These are phyloP conservation scores for Aristolochia contorta DNA, from an alignment of 164 flowering plant genomes.

Conservation along the genomic window DNA sequence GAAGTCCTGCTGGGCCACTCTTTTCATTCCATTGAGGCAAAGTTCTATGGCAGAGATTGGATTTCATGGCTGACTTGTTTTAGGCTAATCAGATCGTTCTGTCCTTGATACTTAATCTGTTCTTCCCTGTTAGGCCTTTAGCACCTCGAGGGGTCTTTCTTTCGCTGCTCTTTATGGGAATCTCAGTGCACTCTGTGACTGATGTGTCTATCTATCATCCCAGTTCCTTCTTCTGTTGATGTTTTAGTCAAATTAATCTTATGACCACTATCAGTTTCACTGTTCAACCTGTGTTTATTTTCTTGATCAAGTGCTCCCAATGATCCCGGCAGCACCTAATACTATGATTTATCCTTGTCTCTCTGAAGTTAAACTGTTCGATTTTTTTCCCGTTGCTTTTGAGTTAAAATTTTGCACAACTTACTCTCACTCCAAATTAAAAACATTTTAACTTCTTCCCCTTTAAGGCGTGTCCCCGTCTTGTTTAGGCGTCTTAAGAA, in stretches of 20 bases:
- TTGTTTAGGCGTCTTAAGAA: too few species aligned
- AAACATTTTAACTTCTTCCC: too few species aligned
- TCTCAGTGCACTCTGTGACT: background rate
- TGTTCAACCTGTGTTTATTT: background rate
- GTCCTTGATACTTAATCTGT: background rate
- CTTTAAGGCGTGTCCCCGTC: too few species aligned
- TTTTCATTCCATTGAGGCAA: background rate
- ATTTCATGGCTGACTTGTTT: background rate
- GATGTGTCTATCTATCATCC: background rate
- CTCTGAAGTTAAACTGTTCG: too few species aligned
- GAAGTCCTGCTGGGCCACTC: background rate
- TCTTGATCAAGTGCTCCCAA: background rate
- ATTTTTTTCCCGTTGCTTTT: too few species aligned
- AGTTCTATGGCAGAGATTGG: background rate
- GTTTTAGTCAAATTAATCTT: background rate
- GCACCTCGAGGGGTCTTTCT: slow-evolving; percentile 6
- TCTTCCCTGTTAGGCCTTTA: background rate
- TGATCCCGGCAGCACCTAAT: too few species aligned
- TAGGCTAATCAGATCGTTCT: background rate
- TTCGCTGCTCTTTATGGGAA: background rate
- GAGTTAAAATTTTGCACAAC: too few species aligned
- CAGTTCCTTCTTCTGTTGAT: background rate
- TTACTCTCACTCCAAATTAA: too few species aligned
- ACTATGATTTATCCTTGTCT: too few species aligned
- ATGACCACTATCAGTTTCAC: background rate